These are phyloP conservation scores for Monilinia laxa DNA, from an alignment of 2,329 filamentous ascomycete genomes.

Conservation along the genomic window DNA sequence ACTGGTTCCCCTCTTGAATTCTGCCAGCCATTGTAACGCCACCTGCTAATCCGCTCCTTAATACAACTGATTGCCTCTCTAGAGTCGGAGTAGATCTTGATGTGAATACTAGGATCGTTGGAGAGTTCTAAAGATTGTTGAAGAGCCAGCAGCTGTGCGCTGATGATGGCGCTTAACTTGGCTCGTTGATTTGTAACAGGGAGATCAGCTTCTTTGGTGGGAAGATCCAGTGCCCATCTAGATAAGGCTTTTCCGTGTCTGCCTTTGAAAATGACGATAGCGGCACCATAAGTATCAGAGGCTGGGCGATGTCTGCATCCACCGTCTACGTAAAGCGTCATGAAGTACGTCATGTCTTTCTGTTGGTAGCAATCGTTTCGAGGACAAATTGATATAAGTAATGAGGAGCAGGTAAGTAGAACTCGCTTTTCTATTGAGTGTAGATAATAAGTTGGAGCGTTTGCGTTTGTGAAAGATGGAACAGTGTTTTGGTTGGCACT, in stretches of 20 bases:
- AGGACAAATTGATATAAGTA: no score
- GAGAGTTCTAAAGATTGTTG: accelerated
- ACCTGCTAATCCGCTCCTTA: neutral
- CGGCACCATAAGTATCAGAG: neutral
- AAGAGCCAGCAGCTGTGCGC: neutral
- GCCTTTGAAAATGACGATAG: neutral
- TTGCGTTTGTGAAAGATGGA: neutral
- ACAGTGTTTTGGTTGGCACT: neutral
- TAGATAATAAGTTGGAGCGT: no score
- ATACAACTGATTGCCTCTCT: neutral
- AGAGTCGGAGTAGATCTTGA: neutral
- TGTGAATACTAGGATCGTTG: neutral
- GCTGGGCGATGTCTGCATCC: neutral
- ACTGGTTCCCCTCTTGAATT: neutral
- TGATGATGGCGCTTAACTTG: neutral
- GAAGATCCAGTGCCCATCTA: neutral
- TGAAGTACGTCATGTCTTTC: neutral
- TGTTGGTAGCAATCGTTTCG: neutral
- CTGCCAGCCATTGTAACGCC: neutral
- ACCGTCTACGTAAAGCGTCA: neutral
- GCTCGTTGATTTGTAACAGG: neutral
- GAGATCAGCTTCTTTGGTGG: neutral
- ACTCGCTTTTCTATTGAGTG: no score
- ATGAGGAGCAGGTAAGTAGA: no score
- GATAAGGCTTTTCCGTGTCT: neutral